Base-by-base conservation (phyloP, 768 basidiomycete genomes). In the Suillus weaverae region DNA sequence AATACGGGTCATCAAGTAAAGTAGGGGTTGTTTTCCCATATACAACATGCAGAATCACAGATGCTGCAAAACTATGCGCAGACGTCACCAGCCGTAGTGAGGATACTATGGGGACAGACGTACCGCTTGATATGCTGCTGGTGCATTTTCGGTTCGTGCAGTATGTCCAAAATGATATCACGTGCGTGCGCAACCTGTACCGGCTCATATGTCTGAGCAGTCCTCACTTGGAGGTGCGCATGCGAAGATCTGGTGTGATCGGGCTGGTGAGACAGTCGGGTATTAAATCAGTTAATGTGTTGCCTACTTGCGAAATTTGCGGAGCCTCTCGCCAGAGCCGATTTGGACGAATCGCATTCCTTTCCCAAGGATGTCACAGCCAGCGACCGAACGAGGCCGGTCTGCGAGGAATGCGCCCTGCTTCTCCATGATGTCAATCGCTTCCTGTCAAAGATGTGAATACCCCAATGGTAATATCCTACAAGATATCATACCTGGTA, bases 371-470 rank as follows among this genome's bases (percentile, higher is more conserved):
- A 84, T 85, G 32, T 87, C 85, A 4, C 86, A 83, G 1, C 83
- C 86, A 0, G 86, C 80, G 14, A 88, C 82, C 13, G 78, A 81
- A 9, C 73, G 70, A 1, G 87, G 87, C 44, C 87, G 71, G 68
- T 88, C 86, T 0, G 80, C 81, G 20, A 84, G 76, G 5, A 69
- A 68, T 0, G 82, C 83, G 0, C 86, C 86, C 66, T 87, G 84
- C 66, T 84, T 83, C 72, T 88, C 86, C 84, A 88, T 80, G 60
- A 88, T 81, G 14, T 87, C 84, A 0, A 84, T 78, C 0, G 86
- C 85, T 48, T 70, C 74, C 72, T 73, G n/a, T n/a, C n/a, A 54
- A 4, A 6, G 30, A n/a, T 3, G 20, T 39, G 6, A 50, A 4
- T 33, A 3, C 64, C 10, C 66, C n/a, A 68, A 18, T 74, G 38